Conservation (phyloP, 2,329 filamentous ascomycete species). For the Aspergillus floridensis region DNA sequence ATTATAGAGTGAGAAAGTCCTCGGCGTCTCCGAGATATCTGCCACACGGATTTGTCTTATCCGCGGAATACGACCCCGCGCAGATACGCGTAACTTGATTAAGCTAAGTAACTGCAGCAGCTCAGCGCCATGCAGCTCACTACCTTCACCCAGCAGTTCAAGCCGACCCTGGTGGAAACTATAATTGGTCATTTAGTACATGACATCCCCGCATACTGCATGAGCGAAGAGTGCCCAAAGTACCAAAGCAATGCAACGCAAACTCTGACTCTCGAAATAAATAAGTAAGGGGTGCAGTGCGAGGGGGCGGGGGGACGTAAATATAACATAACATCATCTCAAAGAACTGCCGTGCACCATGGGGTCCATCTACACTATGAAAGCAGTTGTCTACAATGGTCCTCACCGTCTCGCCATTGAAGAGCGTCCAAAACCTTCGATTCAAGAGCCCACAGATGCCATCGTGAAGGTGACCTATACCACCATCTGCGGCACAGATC, state of each 20-base stretch:
- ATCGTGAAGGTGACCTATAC: constrained; percentile 50
- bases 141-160: neutral
- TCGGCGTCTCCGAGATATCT: neutral
- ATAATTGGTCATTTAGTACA: neutral
- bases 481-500: constrained; percentile 56
- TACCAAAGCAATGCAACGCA: neutral
- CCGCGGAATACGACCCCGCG: neutral
- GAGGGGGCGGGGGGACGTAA: no score
- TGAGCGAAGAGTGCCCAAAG: neutral
- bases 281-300: neutral
- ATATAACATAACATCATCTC: no score
- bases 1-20: no score
- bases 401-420: constrained; percentile 37
- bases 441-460: constrained; percentile 49
- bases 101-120: neutral
- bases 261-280: neutral
- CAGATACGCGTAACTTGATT: neutral
- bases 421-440: constrained; percentile 43
- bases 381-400: constrained; percentile 48
- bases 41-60: neutral
- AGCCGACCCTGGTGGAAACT: neutral
- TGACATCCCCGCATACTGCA: neutral
- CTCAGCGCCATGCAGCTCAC: neutral
- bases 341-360: neutral
- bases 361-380: constrained; percentile 34